A percentile compares a stretch with the other conserved stretches of the same genome.
These are phyloP conservation scores for Dianthus caryophyllus DNA, from an alignment of 148 eudicot genomes.

Conservation along the genomic window DNA sequence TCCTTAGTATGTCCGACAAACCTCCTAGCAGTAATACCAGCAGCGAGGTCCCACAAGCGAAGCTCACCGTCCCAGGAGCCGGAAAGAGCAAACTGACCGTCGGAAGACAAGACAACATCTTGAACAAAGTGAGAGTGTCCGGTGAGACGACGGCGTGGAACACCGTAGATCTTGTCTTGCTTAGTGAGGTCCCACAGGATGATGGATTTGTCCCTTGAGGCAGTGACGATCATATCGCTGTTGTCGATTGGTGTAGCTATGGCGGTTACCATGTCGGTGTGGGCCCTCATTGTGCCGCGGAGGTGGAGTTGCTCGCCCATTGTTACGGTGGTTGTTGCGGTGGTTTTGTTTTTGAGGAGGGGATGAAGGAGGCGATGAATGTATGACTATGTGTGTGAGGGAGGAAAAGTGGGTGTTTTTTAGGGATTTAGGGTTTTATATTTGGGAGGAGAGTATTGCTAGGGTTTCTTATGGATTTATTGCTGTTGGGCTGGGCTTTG, in stretches of 20 bases:
- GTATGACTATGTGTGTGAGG: background rate
- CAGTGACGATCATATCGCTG: slow-evolving; percentile 46
- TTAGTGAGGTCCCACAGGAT: slow-evolving; percentile 46
- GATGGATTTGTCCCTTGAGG: slow-evolving; percentile 54
- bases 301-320: slow-evolving; percentile 44
- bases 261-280: slow-evolving; percentile 62
- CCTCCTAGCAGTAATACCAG: slow-evolving; percentile 71
- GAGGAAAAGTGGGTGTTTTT: too few species aligned
- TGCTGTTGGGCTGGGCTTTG: too few species aligned
- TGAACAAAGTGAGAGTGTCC: slow-evolving; percentile 83
- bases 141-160: slow-evolving; percentile 60
- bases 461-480: too few species aligned
- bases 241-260: slow-evolving; percentile 59
- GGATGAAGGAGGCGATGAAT: background rate
- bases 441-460: too few species aligned
- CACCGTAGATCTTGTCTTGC: slow-evolving; percentile 45
- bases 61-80: slow-evolving; percentile 92
- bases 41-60: slow-evolving; percentile 71
- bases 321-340: background rate
- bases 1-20: slow-evolving; percentile 86
- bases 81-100: slow-evolving; percentile 75
- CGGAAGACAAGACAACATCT: slow-evolving; percentile 81
- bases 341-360: background rate
- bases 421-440: too few species aligned
- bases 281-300: slow-evolving; percentile 52